Base-by-base conservation (phyloP, 345 rosid species). In the Acer negundo region DNA sequence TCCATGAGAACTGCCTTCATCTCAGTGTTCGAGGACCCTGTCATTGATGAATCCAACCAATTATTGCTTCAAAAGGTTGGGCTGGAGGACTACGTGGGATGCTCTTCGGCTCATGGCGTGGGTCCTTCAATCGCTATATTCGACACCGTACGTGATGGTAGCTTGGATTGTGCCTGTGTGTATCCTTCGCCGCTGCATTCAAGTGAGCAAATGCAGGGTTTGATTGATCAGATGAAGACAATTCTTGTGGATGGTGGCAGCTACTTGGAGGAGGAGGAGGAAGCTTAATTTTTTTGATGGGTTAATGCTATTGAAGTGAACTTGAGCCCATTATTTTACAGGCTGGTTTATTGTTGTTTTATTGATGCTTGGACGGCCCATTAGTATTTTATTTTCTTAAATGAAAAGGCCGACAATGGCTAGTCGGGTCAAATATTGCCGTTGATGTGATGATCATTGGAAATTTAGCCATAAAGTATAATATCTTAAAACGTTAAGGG, bases 161-260 rank as follows among this genome's bases (percentile, higher is more conserved):
- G 59, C 74, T 51, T 93, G 78, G 94, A 94, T 74, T 89, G 92
- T 61, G 70, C 89, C 0, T 91, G 89, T 62, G 97, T 88, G 75
- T 93, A 87, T 79, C 97, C 97, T 2, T 80, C 85, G 3, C 98
- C 97, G 2, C 68, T 93, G 87, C 97, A 94, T 80, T 90, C 95
- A 2, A 89, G 97, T 83, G 90, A 90, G 58, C 97, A 92, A 75
- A 90, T 94, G 88, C 76, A 75, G 35, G 81, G 69, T 62, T 47
- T 94, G 79, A 67, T 89, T 67, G 87, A 85, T 73, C 63, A 79
- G 44, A 86, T 89, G 89, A 90, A 87, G 84, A 69, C 75, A 26
- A 82, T 90, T 84, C 90, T 91, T 70, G 75, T 80, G 59, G 87
- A 76, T n/a, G 44, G 62, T n/a, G 35, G 62, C 28, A 76, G 63